Base-by-base conservation (phyloP, 2,329 filamentous ascomycete species). In the Diplodia corticola region DNA sequence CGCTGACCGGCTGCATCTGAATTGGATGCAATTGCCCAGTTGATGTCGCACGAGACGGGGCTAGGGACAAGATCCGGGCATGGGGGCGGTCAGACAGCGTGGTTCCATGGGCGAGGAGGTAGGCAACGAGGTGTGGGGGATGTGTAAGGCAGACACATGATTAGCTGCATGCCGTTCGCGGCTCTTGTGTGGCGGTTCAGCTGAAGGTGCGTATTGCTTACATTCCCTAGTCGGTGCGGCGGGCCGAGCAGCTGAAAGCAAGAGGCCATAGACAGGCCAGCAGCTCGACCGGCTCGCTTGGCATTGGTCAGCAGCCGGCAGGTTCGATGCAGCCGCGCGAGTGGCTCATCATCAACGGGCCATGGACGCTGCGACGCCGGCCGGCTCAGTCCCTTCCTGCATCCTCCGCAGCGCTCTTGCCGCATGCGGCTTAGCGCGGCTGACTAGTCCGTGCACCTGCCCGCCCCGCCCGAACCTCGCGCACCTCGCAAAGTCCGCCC, bases 141-240 rank as follows among this genome's bases (percentile, higher is more conserved):
- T 30, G 24, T 46, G 55, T 60, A 60, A 60, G 55, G 37, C 55
- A 44, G 37, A 20, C 55, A 60, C 55, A 60, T 48, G 55, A 48
- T 28, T 46, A 46, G 55, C 24, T 17, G 30, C 30, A 33, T 33
- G 30, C 30, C 9, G 30, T 10, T 33, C 30, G 30, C 30, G 30
- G 40, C 20, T n/a, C 17, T 20, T 28, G 54, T 44, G 51, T 15
- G 3, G 37, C 51, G 5, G 4, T 44, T 28, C 54, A 57, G 54
- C 54, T 57, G n/a, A 9, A 35, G 15, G 2, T n/a, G n/a, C n/a
- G n/a, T 28, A 44, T 24, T 57, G 33, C 54, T 57, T 26, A 57
- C 33, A 44, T 57, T 28, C 28, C 54, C 9, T 35, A 40, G 35
- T 40, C 15, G 35, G 35, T 10, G 7, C 9, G 9, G 3, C 30